Evolutionary conservation across 164 flowering plant genomes (phyloP).

Genomic region (Sedum album): DNA sequence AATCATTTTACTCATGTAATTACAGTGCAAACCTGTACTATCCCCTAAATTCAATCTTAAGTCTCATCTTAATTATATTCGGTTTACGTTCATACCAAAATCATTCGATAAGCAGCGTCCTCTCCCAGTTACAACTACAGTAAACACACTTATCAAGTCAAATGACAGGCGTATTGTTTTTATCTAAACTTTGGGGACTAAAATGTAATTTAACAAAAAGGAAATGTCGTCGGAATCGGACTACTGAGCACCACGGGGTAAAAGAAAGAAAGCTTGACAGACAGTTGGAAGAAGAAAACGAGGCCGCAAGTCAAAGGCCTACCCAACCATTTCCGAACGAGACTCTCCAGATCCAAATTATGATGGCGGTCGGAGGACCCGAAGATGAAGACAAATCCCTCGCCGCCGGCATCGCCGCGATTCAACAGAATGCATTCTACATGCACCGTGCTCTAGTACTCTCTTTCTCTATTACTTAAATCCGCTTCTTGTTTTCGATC

Average conservation of each 20-base stretch:
- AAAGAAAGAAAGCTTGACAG: slow-evolving; percentile 4
- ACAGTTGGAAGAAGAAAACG: slow-evolving; percentile 3
- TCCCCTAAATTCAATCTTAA: too few species aligned
- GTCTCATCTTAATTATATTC: too few species aligned
- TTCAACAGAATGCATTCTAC: slow-evolving; percentile 91
- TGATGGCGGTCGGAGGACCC: slow-evolving; percentile 50
- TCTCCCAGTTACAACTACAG: too few species aligned
- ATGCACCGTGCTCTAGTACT: slow-evolving; percentile 92
- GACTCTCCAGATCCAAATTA: slow-evolving; percentile 8
- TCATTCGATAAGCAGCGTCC: too few species aligned
- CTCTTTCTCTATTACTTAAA: background rate
- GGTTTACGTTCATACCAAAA: too few species aligned
- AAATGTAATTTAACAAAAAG: background rate
- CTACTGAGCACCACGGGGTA: background rate
- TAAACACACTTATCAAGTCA: too few species aligned
- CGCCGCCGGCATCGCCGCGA: slow-evolving; percentile 89
- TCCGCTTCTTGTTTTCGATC: background rate
- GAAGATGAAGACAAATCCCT: slow-evolving; percentile 99
- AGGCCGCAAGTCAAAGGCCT: slow-evolving; percentile 4
- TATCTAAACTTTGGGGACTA: background rate
- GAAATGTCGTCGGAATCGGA: background rate
- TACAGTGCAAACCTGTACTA: too few species aligned
- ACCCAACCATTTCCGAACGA: background rate
- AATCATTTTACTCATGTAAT: too few species aligned
- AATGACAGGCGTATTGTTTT: too few species aligned